Conservation (phyloP, 106 monocot species). For the Dioscorea alata region DNA sequence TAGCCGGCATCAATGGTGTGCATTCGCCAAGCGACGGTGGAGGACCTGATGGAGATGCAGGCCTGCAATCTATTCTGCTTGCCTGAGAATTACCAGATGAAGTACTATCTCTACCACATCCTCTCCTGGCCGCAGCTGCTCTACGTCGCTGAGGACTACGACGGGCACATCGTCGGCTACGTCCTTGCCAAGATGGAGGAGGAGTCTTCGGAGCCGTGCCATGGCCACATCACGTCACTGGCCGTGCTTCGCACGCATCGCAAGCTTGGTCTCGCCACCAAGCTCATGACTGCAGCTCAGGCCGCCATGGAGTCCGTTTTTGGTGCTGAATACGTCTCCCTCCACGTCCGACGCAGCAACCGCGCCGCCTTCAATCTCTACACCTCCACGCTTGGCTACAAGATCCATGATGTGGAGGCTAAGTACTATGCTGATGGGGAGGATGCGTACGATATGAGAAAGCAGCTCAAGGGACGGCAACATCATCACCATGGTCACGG, state of each 20-base stretch:
- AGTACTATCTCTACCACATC: slow-evolving; percentile 78
- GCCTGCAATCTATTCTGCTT: slow-evolving; percentile 74
- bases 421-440: slow-evolving; percentile 84
- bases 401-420: slow-evolving; percentile 62
- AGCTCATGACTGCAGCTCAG: slow-evolving; percentile 74
- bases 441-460: slow-evolving; percentile 78
- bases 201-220: slow-evolving; percentile 42
- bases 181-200: slow-evolving; percentile 69
- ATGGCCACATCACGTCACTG: slow-evolving; percentile 71
- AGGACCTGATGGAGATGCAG: slow-evolving; percentile 76
- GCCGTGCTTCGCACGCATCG: slow-evolving; percentile 69
- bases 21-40: slow-evolving; percentile 60
- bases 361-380: slow-evolving; percentile 71
- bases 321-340: slow-evolving; percentile 67
- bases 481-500: slow-evolving; percentile 13
- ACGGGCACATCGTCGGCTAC: slow-evolving; percentile 65
- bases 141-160: slow-evolving; percentile 70
- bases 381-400: slow-evolving; percentile 50
- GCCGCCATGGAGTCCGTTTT: slow-evolving; percentile 64
- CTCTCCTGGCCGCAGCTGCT: slow-evolving; percentile 81
- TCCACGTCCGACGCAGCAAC: slow-evolving; percentile 67
- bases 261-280: slow-evolving; percentile 74
- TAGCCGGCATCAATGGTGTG: slow-evolving; percentile 41
- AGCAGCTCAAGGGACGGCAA: slow-evolving; percentile 27
- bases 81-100: slow-evolving; percentile 85